Conservation (phyloP, 495 filamentous ascomycete genomes). For the Aspergillus homomorphus region DNA sequence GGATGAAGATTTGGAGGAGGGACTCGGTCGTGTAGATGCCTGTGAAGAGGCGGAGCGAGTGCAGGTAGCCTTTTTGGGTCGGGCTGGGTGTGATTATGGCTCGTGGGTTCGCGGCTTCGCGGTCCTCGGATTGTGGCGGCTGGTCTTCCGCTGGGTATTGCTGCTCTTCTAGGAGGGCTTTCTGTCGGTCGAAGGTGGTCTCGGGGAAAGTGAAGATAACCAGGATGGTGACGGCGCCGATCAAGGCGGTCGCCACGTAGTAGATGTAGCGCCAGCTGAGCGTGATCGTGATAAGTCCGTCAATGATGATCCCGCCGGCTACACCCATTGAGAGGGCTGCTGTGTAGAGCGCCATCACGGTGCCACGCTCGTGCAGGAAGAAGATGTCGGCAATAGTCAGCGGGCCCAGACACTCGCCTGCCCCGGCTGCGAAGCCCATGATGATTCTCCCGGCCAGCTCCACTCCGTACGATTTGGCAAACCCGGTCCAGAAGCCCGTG, state of each 20-base stretch:
- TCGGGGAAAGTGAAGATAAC: slow-evolving; percentile 54
- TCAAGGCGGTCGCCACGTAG: slow-evolving; percentile 43
- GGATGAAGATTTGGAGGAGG: slow-evolving; percentile 44
- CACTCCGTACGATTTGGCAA: slow-evolving; percentile 39
- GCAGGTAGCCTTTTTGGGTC: slow-evolving; percentile 26
- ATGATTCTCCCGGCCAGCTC: slow-evolving; percentile 47
- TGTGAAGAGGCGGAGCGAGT: slow-evolving; percentile 36
- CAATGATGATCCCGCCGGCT: slow-evolving; percentile 45
- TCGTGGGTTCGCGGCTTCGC: slow-evolving; percentile 12
- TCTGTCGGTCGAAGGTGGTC: slow-evolving; percentile 36
- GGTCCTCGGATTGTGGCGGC: neutral
- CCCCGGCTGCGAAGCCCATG: slow-evolving; percentile 51
- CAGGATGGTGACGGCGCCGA: slow-evolving; percentile 41
- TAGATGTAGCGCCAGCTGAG: slow-evolving; percentile 51
- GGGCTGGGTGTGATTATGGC: slow-evolving; percentile 5
- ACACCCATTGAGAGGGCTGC: slow-evolving; percentile 46
- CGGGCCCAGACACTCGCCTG: slow-evolving; percentile 50
- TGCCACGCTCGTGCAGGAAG: slow-evolving; percentile 57
- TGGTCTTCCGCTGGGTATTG: neutral
- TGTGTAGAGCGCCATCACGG: slow-evolving; percentile 47
- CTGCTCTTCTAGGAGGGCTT: neutral
- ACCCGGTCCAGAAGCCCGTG: slow-evolving; percentile 44
- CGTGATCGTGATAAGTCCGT: slow-evolving; percentile 49
- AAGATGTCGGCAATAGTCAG: slow-evolving; percentile 56
- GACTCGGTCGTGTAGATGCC: slow-evolving; percentile 41